Conservation (phyloP, 306 rosid genomes). For the Arachis hypogaea region DNA sequence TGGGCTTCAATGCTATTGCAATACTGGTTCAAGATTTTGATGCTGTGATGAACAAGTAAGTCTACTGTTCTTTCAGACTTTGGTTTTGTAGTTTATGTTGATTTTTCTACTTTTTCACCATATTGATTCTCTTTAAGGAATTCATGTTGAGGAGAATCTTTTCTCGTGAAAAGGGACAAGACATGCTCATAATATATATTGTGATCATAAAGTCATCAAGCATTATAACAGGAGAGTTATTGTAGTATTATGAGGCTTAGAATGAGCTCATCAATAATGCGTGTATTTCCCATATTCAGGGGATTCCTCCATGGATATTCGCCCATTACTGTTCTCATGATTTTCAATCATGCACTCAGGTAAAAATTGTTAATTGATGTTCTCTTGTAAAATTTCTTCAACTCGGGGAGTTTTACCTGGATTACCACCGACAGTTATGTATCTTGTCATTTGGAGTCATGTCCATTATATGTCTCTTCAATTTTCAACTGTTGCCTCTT, state of each 20-base stretch:
- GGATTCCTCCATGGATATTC: slow-evolving; percentile 95
- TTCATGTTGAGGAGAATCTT: slow-evolving; percentile 25
- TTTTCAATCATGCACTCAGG: slow-evolving; percentile 96
- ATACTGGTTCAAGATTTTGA: slow-evolving; percentile 94
- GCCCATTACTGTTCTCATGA: slow-evolving; percentile 84
- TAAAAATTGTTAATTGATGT: slow-evolving; percentile 40
- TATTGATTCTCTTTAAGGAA: slow-evolving; percentile 13
- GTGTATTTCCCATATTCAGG: slow-evolving; percentile 57
- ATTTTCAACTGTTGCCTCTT: slow-evolving; percentile 21
- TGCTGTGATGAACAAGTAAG: slow-evolving; percentile 84
- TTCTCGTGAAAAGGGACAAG: slow-evolving; percentile 28
- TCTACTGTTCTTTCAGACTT: slow-evolving; percentile 38
- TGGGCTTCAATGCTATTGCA: slow-evolving; percentile 88
- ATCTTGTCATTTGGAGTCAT: slow-evolving; percentile 31
- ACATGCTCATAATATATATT: slow-evolving; percentile 6
- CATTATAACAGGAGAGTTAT: not conserved
- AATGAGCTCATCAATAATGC: slow-evolving; percentile 21
- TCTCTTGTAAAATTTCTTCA: slow-evolving; percentile 25
- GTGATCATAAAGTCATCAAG: not conserved
- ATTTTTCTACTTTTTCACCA: slow-evolving; percentile 6
- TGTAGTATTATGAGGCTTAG: slow-evolving; percentile 19
- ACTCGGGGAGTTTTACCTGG: slow-evolving; percentile 28
- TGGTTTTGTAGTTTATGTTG: slow-evolving; percentile 34
- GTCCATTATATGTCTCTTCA: slow-evolving; percentile 12
- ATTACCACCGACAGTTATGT: slow-evolving; percentile 19